Evolutionary conservation across 805 yeast species (phyloP), one percentile per base, ranked within the genome.

Genomic region (Wickerhamomyces queroliae): DNA sequence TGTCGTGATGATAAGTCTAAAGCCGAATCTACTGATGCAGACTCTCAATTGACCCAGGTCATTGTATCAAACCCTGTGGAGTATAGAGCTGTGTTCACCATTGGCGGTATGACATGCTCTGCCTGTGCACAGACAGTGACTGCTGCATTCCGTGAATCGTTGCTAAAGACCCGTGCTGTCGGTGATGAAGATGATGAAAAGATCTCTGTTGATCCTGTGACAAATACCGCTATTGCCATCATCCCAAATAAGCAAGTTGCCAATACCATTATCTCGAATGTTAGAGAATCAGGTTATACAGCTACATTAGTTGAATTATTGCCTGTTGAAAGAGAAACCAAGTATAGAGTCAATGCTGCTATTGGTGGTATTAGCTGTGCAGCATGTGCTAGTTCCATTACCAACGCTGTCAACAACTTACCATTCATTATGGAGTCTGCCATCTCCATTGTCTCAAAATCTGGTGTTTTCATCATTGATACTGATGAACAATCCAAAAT

Each of bases 351-450:
- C 8, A 63, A 69, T 10, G 88, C 87, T 1, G 61, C 77, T 0
- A 76, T 84, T 33, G 84, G 82, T 10, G 91, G 90, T 4, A 82
- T 83, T 57, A 77, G 88, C 0, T 84, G 91, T 60, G 78, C 84
- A 7, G 76, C 87, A 0, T 81, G 93, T 58, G 77, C 77, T 1
- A 68, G 68, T 30, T 64, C 90, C 0, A 73, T 85, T 10, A 60
- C 66, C 9, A 59, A 66, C 8, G 69, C 74, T 24, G 75, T 65
- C 20, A 55, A 55, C 25, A 70, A 64, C 5, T 51, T 81, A 29
- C 70, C 74, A 2, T 79, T 74, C 54, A 73, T 83, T 3, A 58
- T 69, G 16, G 76, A 72, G 15, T 66, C 70, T 25, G 73, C 75
- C 8, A 68, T 83, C 31, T 77, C 76, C 43, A 66, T 74, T 1